Evolutionary conservation across 192 early-diverging fungal species (phyloP), one percentile per base, ranked within the genome.

Genomic region (Coemansia sp.): DNA sequence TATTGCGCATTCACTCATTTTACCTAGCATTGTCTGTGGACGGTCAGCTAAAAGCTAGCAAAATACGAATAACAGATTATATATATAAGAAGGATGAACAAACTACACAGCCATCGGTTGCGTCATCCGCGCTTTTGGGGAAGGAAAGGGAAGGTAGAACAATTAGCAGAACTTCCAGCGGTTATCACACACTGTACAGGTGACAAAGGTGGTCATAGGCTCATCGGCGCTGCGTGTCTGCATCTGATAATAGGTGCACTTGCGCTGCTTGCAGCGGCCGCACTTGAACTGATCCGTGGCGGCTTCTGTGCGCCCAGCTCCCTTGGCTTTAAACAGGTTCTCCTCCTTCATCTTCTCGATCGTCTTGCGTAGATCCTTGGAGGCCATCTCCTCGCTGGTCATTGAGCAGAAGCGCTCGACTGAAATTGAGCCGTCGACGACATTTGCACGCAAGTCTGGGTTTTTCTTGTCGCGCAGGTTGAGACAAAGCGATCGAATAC

Each of bases 121-220:
- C 33, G 33, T 36, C 33, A 36, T 36, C 33, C 33, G 33, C 33
- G 33, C 33, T 36, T 36, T 36, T 36, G 33, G 52, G 52, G 20
- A 24, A 24, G 52, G 52, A 51, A 21, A 20, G 8, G 20, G 54
- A 21, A 25, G 24, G 21, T 14, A 5, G 9, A 14, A 25, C 3
- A 30, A 30, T 46, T 55, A 75, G 31, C 66, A 71, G 27, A 75
- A 78, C 84, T 94, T 97, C 95, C 95, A 97, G 22, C 85, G 83
- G 67, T 95, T 92, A 29, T 86, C 84, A 76, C 96, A 98, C 23
- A 82, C 84, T 32, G 86, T 78, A 69, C 96, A 98, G 0, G 93
- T 95, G 39, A 98, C 96, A 85, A 97, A 97, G 0, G 94, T 95
- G 4, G 94, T 95, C 96, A 98, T 98, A 21, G 96, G 96, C 84